These are phyloP conservation scores for Pseudogymnoascus sp. DNA, from an alignment of 2,329 filamentous ascomycete species.

Conservation along the genomic window DNA sequence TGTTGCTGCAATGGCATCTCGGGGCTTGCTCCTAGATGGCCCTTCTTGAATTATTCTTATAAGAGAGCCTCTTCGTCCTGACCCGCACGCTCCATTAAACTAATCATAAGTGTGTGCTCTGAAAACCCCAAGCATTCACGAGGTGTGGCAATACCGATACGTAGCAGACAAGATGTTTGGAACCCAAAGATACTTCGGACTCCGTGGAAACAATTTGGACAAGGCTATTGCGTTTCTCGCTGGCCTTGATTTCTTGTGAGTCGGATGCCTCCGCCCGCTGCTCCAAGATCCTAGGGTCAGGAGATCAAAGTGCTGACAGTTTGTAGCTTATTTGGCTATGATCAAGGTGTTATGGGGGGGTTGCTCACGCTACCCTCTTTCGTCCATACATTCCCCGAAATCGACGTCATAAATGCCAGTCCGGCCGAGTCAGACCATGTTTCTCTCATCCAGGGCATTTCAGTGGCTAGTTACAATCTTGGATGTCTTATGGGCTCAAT, in stretches of 20 bases:
- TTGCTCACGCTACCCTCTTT: constrained; percentile 33
- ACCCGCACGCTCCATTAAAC: neutral
- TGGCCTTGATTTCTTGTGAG: neutral
- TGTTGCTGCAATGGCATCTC: neutral
- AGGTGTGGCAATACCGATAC: neutral
- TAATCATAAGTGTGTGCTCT: neutral
- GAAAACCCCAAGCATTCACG: neutral
- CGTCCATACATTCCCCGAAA: constrained; percentile 34
- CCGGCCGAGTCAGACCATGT: neutral
- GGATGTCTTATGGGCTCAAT: constrained; percentile 43
- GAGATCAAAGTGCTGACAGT: neutral
- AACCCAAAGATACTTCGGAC: neutral
- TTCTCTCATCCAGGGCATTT: constrained; percentile 7
- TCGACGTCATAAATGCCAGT: neutral
- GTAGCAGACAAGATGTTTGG: neutral
- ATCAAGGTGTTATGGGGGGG: constrained; percentile 10
- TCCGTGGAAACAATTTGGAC: neutral
- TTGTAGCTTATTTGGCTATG: constrained; percentile 7
- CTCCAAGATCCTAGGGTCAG: neutral
- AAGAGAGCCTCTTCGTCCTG: neutral
- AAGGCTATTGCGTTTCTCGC: neutral
- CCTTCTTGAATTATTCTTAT: neutral
- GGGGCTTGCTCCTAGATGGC: neutral
- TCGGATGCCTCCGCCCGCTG: neutral
- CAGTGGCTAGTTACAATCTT: constrained; percentile 20